phyloP scores from a whole-genome alignment of 2,329 filamentous ascomycete genomes.

The Verticillium nonalfalfae region DNA sequence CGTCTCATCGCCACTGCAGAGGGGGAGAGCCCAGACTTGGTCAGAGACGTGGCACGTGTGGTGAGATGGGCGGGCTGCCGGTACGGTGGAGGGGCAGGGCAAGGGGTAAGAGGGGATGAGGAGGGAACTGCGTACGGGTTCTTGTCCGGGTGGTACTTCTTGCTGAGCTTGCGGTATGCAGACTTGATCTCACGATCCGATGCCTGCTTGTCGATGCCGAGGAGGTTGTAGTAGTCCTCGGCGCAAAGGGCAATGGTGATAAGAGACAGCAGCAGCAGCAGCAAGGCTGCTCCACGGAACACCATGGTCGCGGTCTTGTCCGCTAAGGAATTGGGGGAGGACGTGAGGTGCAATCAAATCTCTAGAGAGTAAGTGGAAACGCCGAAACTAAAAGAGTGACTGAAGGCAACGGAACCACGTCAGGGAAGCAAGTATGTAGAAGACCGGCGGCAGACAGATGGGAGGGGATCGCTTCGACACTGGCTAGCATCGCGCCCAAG shows the following conservation, averaged over 20 bases:
- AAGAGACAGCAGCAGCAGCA: conserved; percentile 46
- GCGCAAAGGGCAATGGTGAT: conserved; percentile 49
- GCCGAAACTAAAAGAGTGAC: not conserved
- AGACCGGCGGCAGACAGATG: too few relatives aligned
- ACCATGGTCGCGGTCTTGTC: conserved; percentile 33
- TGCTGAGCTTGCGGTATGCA: conserved; percentile 85
- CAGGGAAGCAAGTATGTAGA: not conserved
- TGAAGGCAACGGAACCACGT: conserved; percentile 1
- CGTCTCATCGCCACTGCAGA: conserved; percentile 61
- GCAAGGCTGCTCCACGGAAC: conserved; percentile 37
- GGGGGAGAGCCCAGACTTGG: not conserved
- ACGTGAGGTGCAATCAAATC: too few relatives aligned
- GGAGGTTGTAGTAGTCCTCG: conserved; percentile 78
- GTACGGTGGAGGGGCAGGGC: not conserved
- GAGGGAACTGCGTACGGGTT: conserved; percentile 64
- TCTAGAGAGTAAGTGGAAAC: not conserved
- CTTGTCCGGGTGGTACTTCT: conserved; percentile 97
- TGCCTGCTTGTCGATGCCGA: conserved; percentile 74
- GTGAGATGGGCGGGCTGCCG: too few relatives aligned
- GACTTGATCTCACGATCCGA: conserved; percentile 87
- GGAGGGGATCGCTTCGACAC: too few relatives aligned
- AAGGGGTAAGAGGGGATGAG: too few relatives aligned
- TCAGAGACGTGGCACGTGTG: not conserved
- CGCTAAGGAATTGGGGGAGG: not conserved
- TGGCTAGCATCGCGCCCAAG: not conserved